Conservation (phyloP, 78 protist genomes). For the Creolimax fragrantissima region DNA sequence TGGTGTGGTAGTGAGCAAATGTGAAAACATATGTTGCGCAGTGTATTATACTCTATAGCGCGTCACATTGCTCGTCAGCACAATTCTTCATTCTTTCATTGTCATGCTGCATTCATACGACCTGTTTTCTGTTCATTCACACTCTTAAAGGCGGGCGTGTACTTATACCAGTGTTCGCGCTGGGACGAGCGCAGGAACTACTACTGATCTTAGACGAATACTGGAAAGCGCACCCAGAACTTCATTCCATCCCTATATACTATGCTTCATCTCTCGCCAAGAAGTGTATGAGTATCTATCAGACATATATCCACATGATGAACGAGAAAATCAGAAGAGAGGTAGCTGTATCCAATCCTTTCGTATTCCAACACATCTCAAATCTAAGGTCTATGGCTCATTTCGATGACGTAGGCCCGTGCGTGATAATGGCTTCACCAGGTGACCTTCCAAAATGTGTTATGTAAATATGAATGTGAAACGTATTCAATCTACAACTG, state of each 20-base stretch:
- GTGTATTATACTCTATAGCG: no score
- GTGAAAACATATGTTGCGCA: no score
- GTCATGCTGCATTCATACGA: no score
- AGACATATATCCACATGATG: constrained; percentile 79
- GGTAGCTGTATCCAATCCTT: constrained; percentile 72
- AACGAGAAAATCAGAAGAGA: constrained; percentile 63
- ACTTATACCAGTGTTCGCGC: constrained; percentile 89
- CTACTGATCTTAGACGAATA: constrained; percentile 77
- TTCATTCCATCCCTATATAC: constrained; percentile 79
- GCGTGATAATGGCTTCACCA: constrained; percentile 88
- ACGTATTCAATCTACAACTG: no score
- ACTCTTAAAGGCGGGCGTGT: constrained; percentile 55
- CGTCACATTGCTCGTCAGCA: no score
- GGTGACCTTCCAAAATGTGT: no score
- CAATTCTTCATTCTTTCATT: no score
- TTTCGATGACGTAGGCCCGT: constrained; percentile 67
- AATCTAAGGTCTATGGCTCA: constrained; percentile 40
- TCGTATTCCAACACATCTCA: constrained; percentile 71
- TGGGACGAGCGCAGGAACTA: constrained; percentile 96
- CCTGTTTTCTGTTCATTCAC: no score
- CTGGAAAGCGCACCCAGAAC: constrained; percentile 63
- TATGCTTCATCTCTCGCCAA: constrained; percentile 81
- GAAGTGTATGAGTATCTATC: constrained; percentile 75
- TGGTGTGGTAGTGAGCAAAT: no score
- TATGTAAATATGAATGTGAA: no score